Base-by-base conservation (phyloP, 2,329 filamentous ascomycete species). In the Colletotrichum sojae region DNA sequence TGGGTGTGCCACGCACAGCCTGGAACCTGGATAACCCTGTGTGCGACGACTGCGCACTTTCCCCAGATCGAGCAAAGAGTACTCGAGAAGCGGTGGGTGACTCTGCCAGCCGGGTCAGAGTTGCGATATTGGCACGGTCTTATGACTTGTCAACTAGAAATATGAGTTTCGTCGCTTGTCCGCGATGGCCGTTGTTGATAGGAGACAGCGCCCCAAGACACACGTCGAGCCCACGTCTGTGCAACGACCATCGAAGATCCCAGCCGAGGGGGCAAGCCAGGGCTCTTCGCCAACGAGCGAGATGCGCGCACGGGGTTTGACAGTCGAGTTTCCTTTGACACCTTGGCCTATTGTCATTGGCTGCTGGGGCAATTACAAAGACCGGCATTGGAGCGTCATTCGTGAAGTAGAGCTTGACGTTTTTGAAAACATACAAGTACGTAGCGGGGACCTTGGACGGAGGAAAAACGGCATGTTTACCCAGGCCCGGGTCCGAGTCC, bases 21-120 rank as follows among this genome's bases (percentile, higher is more conserved):
- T 57, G 62, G 67, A 51, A 69, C 67, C 67, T 69, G 62, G 67
- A 59, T 66, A 59, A 12, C 62, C 67, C 56, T 66, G 62, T 52
- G 43, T 52, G 43, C 39, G 27, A 16, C 56, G 27, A 39, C 66
- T 27, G 31, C 43, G 46, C 63, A 46, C 55, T 67, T 58, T 53
- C 63, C 55, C 67, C 67, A 12, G 67, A 61, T 46, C 22, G 63
- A 61, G 55, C 45, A 53, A 55, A 55, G 16, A 31, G 39, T 48
- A 48, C 39, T 39, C 55, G 31, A 54, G 53, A 52, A 66, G 55
- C 51, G 36, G n/a, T 61, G 22, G 49, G 20, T 22, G 4, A 20
- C 51, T 13, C 39, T 60, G 40, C 48, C 40, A 16, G 10, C 54
- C 18, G 15, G 45, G 16, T 58, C 20, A 27, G 25, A 8, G 22